These are phyloP conservation scores for Dalechampia spathulata DNA, from an alignment of 441 rosid species.

Conservation along the genomic window DNA sequence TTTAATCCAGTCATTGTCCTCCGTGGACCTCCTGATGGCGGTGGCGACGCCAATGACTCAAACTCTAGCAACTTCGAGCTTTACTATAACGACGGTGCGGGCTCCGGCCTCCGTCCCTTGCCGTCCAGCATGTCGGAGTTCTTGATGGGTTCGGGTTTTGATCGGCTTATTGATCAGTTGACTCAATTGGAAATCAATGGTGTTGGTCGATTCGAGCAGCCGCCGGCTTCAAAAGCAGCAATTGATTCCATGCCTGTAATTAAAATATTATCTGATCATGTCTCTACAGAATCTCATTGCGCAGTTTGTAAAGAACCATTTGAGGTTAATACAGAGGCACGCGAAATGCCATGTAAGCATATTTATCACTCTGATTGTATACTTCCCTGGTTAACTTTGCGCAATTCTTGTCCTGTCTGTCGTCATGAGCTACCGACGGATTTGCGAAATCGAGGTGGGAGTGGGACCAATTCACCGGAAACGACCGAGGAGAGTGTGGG, in stretches of 20 bases:
- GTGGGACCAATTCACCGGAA: conserved; percentile 18
- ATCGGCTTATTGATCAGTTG: conserved; percentile 52
- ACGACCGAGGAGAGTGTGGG: conserved; percentile 32
- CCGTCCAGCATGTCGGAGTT: conserved; percentile 54
- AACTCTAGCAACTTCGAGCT: conserved; percentile 34
- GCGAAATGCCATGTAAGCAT: conserved; percentile 72
- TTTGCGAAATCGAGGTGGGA: too few relatives aligned
- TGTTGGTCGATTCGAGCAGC: conserved; percentile 32
- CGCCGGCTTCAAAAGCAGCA: conserved; percentile 55
- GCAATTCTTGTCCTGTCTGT: conserved; percentile 69
- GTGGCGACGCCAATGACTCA: conserved; percentile 18
- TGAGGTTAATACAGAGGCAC: conserved; percentile 40
- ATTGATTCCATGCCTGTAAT: conserved; percentile 58
- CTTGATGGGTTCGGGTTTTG: conserved; percentile 60
- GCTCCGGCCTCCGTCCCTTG: conserved; percentile 49
- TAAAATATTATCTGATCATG: conserved; percentile 29
- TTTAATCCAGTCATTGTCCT: conserved; percentile 60
- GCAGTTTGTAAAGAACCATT: conserved; percentile 64
- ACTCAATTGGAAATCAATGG: conserved; percentile 39
- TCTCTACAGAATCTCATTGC: conserved; percentile 41
- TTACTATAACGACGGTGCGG: conserved; percentile 45
- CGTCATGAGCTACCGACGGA: conserved; percentile 50
- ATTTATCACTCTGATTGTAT: conserved; percentile 61
- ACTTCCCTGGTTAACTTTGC: conserved; percentile 54
- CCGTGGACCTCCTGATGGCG: conserved; percentile 26